Evolutionary conservation across 2,329 filamentous ascomycete genomes (phyloP).

Genomic region (Beauveria sp.): DNA sequence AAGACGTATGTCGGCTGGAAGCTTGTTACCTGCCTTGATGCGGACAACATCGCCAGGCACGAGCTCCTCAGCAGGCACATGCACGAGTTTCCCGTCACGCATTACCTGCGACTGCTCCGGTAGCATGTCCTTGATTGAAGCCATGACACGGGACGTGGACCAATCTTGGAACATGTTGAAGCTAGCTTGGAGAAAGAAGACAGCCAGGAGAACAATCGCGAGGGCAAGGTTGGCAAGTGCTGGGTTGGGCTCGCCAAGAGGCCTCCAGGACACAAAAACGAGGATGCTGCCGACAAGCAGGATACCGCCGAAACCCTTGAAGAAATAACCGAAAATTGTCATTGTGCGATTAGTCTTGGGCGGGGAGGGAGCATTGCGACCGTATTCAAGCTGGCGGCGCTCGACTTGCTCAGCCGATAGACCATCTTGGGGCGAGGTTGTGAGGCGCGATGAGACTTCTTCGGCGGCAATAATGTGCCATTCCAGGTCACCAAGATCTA

Average conservation of each 20-base stretch:
- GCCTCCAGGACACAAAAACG: slow-evolving; percentile 71
- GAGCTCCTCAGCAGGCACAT: slow-evolving; percentile 48
- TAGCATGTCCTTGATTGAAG: slow-evolving; percentile 73
- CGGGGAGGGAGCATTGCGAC: slow-evolving; percentile 58
- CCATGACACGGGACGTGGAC: slow-evolving; percentile 70
- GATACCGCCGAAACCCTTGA: slow-evolving; percentile 68
- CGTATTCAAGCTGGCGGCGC: slow-evolving; percentile 50
- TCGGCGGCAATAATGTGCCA: slow-evolving; percentile 56
- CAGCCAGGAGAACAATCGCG: slow-evolving; percentile 62
- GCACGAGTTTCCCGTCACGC: slow-evolving; percentile 47
- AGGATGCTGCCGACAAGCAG: slow-evolving; percentile 61
- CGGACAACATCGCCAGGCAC: slow-evolving; percentile 65
- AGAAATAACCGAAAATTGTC: slow-evolving; percentile 61
- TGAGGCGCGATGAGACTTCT: slow-evolving; percentile 53
- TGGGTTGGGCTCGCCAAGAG: slow-evolving; percentile 59
- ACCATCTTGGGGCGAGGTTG: slow-evolving; percentile 47
- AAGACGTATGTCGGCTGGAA: slow-evolving; percentile 67
- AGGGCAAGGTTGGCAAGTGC: slow-evolving; percentile 62
- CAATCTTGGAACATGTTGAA: slow-evolving; percentile 70
- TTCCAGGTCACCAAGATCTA: slow-evolving; percentile 55
- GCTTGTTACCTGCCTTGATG: slow-evolving; percentile 64
- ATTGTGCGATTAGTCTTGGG: slow-evolving; percentile 53
- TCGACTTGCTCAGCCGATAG: slow-evolving; percentile 52
- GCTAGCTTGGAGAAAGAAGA: slow-evolving; percentile 61
- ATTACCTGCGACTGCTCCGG: slow-evolving; percentile 62